Base-by-base conservation (phyloP, 176 grass and related monocot species). In the Aegilops sharonensis region DNA sequence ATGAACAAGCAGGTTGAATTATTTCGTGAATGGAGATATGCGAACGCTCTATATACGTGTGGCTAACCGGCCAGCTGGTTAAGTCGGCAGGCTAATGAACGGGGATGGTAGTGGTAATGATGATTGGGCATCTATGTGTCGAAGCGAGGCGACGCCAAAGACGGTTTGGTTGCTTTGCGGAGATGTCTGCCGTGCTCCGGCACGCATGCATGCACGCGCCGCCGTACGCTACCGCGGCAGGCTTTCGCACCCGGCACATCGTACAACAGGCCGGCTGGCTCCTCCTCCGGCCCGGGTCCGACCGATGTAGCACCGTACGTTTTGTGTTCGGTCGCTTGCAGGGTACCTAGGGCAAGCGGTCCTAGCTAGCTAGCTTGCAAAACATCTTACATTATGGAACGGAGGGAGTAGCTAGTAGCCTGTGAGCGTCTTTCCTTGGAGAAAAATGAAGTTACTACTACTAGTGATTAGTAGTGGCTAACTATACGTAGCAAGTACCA, bases 171-270 rank as follows among this genome's bases (percentile, higher is more conserved):
- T 50, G 77, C 62, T 45, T 45, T 47, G 43, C 47, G 14, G 72
- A 24, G 13, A 50, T 1, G 4, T 71, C 37, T 84, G 77, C 13
- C 89, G 80, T 87, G 89, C 45, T 27, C 79, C 75, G 39, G 21
- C 61, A 90, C 80, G 80, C 43, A 66, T 83, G 59, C 50, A 54
- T 6, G 50, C n/a, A 56, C 12, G 64, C 84, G 78, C 56, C 62
- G 45, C 63, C 64, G 40, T 57, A 90, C 80, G 84, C 84, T 78
- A 90, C 84, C 71, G 39, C 39, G 39, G 37, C 37, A 9, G 29
- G 47, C 9, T 35, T 48, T 21, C 18, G 54, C 54, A 21, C 18
- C 47, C 15, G 15, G 50, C 50, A 54, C 50, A 57, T 8, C 15
- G 3, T 4, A 20, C 7, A 5, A 15, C 45, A 21, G 57, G 21